These are phyloP conservation scores for Hydrangea macrophylla DNA, from an alignment of 148 eudicot genomes.

Conservation along the genomic window DNA sequence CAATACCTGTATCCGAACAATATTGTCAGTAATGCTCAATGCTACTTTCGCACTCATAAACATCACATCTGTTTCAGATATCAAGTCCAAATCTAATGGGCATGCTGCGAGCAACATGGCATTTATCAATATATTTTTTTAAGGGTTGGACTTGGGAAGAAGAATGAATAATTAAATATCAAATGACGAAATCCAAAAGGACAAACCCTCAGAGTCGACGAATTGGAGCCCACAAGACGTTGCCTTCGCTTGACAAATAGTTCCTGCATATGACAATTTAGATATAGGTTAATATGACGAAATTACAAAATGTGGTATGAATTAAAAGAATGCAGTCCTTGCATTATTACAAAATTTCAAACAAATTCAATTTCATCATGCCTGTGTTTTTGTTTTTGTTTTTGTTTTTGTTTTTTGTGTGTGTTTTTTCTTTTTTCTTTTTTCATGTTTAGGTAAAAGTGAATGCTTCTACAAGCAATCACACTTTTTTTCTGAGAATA, in stretches of 20 bases:
- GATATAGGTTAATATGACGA: too few relatives aligned
- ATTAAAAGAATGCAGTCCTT: too few relatives aligned
- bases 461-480: too few relatives aligned
- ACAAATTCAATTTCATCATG: too few relatives aligned
- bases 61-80: neutral
- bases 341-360: too few relatives aligned
- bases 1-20: conserved; percentile 66
- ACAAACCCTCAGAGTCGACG: conserved; percentile 86
- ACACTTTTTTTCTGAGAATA: too few relatives aligned
- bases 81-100: neutral
- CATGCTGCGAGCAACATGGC: neutral
- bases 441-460: too few relatives aligned
- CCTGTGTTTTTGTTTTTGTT: too few relatives aligned
- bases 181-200: conserved; percentile 2
- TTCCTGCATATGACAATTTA: conserved; percentile 50
- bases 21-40: conserved; percentile 4
- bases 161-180: neutral
- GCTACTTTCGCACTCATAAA: neutral
- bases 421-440: too few relatives aligned
- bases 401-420: too few relatives aligned
- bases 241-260: conserved; percentile 93
- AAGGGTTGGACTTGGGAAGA: neutral
- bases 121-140: neutral
- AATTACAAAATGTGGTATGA: too few relatives aligned
- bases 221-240: conserved; percentile 87